A percentile compares a stretch with the other conserved stretches of the same genome.
These are phyloP conservation scores for Geosiphon pyriformis DNA, from an alignment of 192 early-diverging fungal genomes.

Conservation along the genomic window DNA sequence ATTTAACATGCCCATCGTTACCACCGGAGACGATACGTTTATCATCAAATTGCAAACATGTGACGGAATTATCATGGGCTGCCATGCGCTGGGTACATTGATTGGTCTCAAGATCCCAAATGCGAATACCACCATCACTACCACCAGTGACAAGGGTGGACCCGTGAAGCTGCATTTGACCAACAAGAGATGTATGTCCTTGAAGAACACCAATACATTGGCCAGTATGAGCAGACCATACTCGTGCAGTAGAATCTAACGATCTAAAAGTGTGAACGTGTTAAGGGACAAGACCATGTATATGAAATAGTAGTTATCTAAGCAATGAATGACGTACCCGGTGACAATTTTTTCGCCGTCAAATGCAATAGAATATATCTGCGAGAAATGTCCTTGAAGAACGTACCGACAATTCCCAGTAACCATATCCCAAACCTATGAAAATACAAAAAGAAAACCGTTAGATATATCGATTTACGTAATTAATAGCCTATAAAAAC, in stretches of 20 bases:
- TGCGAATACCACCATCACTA: slow-evolving; percentile 83
- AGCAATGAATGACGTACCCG: slow-evolving; percentile 28
- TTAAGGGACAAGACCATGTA: neutral
- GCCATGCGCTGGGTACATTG: slow-evolving; percentile 59
- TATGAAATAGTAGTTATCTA: neutral
- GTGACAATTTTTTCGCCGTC: slow-evolving; percentile 78
- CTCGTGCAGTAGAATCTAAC: slow-evolving; percentile 84
- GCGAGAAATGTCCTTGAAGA: slow-evolving; percentile 83
- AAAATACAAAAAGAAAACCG: neutral
- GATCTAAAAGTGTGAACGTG: slow-evolving; percentile 41
- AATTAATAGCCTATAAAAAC: neutral
- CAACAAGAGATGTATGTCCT: slow-evolving; percentile 91
- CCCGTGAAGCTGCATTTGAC: slow-evolving; percentile 79
- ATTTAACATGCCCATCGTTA: slow-evolving; percentile 85
- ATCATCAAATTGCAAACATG: slow-evolving; percentile 93
- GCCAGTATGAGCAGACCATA: slow-evolving; percentile 88
- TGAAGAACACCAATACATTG: slow-evolving; percentile 71
- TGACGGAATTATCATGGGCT: slow-evolving; percentile 80
- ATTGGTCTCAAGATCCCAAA: slow-evolving; percentile 77
- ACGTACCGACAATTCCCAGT: slow-evolving; percentile 69
- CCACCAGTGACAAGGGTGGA: slow-evolving; percentile 85
- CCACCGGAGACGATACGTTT: slow-evolving; percentile 86
- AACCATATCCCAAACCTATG: slow-evolving; percentile 71
- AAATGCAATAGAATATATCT: slow-evolving; percentile 94
- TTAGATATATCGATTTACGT: neutral